Evolutionary conservation across 2,329 filamentous ascomycete genomes (phyloP), one percentile per base, ranked within the genome.

Genomic region (Allantophomopsis cytisporea): DNA sequence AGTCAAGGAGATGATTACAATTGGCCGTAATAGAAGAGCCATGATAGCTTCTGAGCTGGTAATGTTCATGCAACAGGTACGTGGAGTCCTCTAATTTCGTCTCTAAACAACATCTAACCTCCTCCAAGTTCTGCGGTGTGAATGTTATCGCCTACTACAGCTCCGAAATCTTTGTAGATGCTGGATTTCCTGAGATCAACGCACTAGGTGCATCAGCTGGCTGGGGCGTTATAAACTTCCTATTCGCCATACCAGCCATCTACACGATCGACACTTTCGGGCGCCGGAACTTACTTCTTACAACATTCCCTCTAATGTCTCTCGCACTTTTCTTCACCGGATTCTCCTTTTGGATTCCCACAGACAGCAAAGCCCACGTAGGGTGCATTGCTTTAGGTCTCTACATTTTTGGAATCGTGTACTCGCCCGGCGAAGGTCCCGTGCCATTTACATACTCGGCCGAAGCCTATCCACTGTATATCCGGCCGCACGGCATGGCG

Each of bases 401-500:
- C 35, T 78, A 71, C 58, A 44, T 79, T 7, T 80, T 78, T 45
- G 68, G 64, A 1, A 71, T 69, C 2, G 76, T 76, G 50, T 79
- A 79, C 58, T 76, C 72, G 0, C 72, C 73, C 1, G 75, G 69
- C 2, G 79, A 83, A 55, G 80, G 80, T 0, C 71, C 80, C 0
- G 78, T 83, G 7, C 77, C 78, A 0, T 83, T 78, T 51, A 73
- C 74, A 0, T 83, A 83, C 58, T 71, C 68, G 5, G 76, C 79
- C 34, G 80, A 83, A 54, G 75, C 82, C 2, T 83, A 78, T 52
- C 79, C 80, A 0, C 66, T 83, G 1, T 79, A 75, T 1, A 78
- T 83, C 53, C 69, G 80, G 49, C 79, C 83, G 52, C 67, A 82
- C 17, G 80, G 80, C 41, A 83, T 84, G 80, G 70, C 69, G 0